These are phyloP conservation scores for Chiua virens DNA, from an alignment of 768 basidiomycete genomes.

Conservation along the genomic window DNA sequence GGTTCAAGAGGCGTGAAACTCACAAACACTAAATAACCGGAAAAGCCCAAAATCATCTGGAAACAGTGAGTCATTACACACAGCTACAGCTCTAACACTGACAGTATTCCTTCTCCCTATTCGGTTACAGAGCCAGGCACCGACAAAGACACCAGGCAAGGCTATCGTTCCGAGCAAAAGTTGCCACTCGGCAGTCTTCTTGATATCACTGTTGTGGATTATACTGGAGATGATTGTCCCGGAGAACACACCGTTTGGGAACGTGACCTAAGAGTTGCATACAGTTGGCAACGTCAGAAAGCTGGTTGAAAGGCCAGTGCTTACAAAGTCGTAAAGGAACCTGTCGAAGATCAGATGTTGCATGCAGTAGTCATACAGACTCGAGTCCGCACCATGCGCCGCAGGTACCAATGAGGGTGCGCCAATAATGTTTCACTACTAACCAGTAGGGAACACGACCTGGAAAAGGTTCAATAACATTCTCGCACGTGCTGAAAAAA, in stretches of 20 bases:
- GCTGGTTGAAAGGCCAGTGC: neutral
- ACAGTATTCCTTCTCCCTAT: constrained; percentile 61
- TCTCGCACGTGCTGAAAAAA: neutral
- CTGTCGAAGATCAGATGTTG: constrained; percentile 29
- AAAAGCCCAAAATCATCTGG: constrained; percentile 68
- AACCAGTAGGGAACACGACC: constrained; percentile 61
- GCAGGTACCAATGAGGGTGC: constrained; percentile 64
- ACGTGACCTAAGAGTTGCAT: constrained; percentile 48
- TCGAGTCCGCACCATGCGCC: constrained; percentile 56
- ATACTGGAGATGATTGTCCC: constrained; percentile 68
- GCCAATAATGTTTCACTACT: constrained; percentile 66
- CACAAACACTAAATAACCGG: constrained; percentile 65
- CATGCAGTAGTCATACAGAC: neutral
- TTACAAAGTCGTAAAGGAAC: constrained; percentile 71
- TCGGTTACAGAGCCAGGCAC: constrained; percentile 49
- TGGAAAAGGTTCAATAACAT: constrained; percentile 21
- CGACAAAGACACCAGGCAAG: constrained; percentile 60
- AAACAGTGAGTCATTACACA: constrained; percentile 3
- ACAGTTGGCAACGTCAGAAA: neutral
- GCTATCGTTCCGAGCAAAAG: constrained; percentile 62
- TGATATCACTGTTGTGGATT: constrained; percentile 54
- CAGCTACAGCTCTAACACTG: constrained; percentile 14
- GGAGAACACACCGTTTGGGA: constrained; percentile 72
- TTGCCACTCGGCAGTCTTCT: constrained; percentile 66
- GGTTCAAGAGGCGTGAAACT: constrained; percentile 4